Percentiles rank a stretch among this genome's conserved stretches.
Evolutionary conservation across 192 early-diverging fungal species (phyloP).

Genomic region (Umbelopsis sp.): DNA sequence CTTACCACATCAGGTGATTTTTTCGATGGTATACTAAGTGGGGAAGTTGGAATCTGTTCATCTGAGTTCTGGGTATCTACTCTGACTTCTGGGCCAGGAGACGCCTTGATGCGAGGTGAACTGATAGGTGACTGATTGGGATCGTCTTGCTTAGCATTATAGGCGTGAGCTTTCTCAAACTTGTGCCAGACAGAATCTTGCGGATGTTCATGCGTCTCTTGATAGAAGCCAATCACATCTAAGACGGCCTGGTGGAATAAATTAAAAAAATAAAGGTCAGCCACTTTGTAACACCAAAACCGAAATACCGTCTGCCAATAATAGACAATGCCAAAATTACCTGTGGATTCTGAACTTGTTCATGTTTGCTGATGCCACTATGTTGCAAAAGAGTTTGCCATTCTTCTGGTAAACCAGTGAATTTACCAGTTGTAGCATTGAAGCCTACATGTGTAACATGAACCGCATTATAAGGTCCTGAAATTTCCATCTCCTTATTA

Average conservation of each 20-base stretch:
- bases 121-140: background rate
- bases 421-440: conserved; percentile 95
- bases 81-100: conserved; percentile 20
- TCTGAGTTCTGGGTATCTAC: conserved; percentile 16
- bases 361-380: conserved; percentile 92
- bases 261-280: conserved; percentile 21
- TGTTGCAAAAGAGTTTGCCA: conserved; percentile 92
- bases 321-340: conserved; percentile 28
- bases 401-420: conserved; percentile 90
- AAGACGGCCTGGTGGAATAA: conserved; percentile 62
- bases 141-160: background rate
- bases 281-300: conserved; percentile 3
- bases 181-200: conserved; percentile 41
- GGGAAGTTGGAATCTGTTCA: background rate
- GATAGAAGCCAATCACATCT: conserved; percentile 85
- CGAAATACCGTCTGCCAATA: background rate
- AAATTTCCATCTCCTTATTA: conserved; percentile 86
- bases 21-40: conserved; percentile 10
- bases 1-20: conserved; percentile 18
- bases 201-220: conserved; percentile 53
- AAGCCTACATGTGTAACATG: conserved; percentile 99
- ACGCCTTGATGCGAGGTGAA: conserved; percentile 11
- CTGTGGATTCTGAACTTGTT: conserved; percentile 92
- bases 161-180: conserved; percentile 34
- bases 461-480: conserved; percentile 93